phyloP scores from a whole-genome alignment of 2,329 filamentous ascomycete species.

The Colletotrichum shisoi region DNA sequence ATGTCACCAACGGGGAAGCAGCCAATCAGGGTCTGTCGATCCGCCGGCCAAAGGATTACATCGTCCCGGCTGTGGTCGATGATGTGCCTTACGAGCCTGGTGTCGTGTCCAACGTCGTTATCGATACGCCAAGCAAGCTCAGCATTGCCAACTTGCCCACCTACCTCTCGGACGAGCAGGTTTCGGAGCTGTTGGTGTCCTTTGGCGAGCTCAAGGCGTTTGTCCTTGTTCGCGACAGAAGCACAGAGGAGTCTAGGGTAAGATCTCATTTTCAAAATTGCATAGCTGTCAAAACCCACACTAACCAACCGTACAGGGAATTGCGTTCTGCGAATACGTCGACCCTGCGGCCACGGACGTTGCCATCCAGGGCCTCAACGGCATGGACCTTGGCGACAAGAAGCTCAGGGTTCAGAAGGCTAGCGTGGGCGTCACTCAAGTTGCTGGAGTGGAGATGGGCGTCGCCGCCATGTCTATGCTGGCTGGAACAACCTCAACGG shows the following conservation, averaged over 20 bases:
- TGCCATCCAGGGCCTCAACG: slow-evolving; percentile 88
- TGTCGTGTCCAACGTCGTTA: slow-evolving; percentile 79
- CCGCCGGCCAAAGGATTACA: slow-evolving; percentile 93
- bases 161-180: slow-evolving; percentile 89
- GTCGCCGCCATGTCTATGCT: slow-evolving; percentile 98
- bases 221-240: slow-evolving; percentile 83
- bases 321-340: slow-evolving; percentile 94
- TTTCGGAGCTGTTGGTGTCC: slow-evolving; percentile 85
- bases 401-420: slow-evolving; percentile 86
- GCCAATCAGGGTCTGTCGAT: slow-evolving; percentile 71
- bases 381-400: slow-evolving; percentile 90
- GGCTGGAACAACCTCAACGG: slow-evolving; percentile 82
- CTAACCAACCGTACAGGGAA: slow-evolving; percentile 68
- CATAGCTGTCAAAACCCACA: neutral
- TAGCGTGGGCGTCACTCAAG: slow-evolving; percentile 93
- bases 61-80: slow-evolving; percentile 81
- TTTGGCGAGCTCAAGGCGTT: slow-evolving; percentile 96
- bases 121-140: slow-evolving; percentile 95
- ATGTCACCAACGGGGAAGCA: slow-evolving; percentile 62
- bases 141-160: slow-evolving; percentile 87
- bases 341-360: slow-evolving; percentile 80
- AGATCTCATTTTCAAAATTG: slow-evolving; percentile 48
- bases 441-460: slow-evolving; percentile 88
- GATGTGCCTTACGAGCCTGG: slow-evolving; percentile 78
- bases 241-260: slow-evolving; percentile 87